Conservation (phyloP, 805 yeast species). For the Scheffersomyces amazonensis region DNA sequence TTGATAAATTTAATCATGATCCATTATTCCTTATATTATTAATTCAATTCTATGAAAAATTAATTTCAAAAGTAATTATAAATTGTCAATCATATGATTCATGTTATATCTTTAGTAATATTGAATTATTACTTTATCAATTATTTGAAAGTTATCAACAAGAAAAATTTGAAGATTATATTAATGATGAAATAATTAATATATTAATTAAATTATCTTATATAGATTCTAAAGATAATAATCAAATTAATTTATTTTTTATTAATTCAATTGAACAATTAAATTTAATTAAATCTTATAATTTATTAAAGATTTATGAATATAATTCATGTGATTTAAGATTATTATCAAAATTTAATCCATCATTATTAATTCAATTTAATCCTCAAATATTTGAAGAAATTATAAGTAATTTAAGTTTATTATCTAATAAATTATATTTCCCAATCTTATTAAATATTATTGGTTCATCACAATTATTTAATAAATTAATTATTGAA, state of each 20-base stretch:
- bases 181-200: conserved; percentile 16
- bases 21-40: conserved; percentile 21
- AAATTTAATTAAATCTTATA: conserved; percentile 18
- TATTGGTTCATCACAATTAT: conserved; percentile 12
- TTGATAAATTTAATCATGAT: conserved; percentile 18
- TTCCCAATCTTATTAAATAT: conserved; percentile 25
- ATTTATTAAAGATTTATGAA: conserved; percentile 10
- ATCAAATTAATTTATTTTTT: conserved; percentile 7
- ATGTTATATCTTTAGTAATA: neutral
- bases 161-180: conserved; percentile 6
- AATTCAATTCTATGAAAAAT: conserved; percentile 21
- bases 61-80: conserved; percentile 7
- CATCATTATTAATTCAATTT: conserved; percentile 7
- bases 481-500: conserved; percentile 9
- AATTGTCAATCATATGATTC: neutral
- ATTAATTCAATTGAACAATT: conserved; percentile 4
- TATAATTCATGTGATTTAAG: conserved; percentile 16
- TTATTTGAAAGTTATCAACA: conserved; percentile 1
- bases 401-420: conserved; percentile 8
- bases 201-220: conserved; percentile 19
- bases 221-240: conserved; percentile 1
- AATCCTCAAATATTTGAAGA: conserved; percentile 10
- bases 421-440: conserved; percentile 15
- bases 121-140: neutral
- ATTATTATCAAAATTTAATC: conserved; percentile 17